Evolutionary conservation across 352 stramenopile species (phyloP).

Genomic region (Phytopythium delawarense): DNA sequence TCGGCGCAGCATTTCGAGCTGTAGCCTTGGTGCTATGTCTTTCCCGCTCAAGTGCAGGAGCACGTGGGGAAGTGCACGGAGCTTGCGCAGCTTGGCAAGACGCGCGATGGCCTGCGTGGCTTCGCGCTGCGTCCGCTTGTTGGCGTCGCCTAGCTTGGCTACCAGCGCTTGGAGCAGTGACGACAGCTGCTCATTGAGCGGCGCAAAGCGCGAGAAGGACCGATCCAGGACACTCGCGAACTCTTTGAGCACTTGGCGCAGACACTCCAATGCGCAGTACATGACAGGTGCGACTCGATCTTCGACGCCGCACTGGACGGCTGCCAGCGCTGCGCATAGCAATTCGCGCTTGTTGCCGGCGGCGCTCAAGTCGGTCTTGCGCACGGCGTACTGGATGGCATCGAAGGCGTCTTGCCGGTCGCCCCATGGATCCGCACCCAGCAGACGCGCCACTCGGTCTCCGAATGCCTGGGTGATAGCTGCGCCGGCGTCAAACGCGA

Average conservation of each 20-base stretch:
- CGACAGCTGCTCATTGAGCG: constrained; percentile 60
- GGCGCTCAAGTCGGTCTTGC: constrained; percentile 49
- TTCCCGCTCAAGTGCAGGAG: constrained; percentile 59
- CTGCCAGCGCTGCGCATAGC: constrained; percentile 61
- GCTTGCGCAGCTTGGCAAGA: constrained; percentile 55
- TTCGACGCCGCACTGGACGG: constrained; percentile 67
- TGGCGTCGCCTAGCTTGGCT: constrained; percentile 68
- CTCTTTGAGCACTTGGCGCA: constrained; percentile 58
- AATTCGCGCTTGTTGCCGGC: constrained; percentile 40
- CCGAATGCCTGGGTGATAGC: constrained; percentile 68
- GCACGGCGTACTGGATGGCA: constrained; percentile 57
- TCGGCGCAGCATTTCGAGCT: constrained; percentile 53
- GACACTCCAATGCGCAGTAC: constrained; percentile 78
- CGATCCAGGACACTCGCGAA: constrained; percentile 50
- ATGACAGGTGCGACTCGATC: constrained; percentile 77
- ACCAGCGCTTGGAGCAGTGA: constrained; percentile 44
- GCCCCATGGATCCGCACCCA: constrained; percentile 72
- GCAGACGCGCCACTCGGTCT: constrained; percentile 58
- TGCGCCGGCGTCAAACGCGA: constrained; percentile 53
- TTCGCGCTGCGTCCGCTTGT: constrained; percentile 80
- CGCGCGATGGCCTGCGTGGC: constrained; percentile 51
- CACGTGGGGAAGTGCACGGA: constrained; percentile 51
- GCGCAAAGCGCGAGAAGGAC: constrained; percentile 30
- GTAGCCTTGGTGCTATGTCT: constrained; percentile 45
- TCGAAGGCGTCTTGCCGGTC: constrained; percentile 80